These are phyloP conservation scores for Boechera retrofracta DNA, from an alignment of 345 rosid species.

Conservation along the genomic window DNA sequence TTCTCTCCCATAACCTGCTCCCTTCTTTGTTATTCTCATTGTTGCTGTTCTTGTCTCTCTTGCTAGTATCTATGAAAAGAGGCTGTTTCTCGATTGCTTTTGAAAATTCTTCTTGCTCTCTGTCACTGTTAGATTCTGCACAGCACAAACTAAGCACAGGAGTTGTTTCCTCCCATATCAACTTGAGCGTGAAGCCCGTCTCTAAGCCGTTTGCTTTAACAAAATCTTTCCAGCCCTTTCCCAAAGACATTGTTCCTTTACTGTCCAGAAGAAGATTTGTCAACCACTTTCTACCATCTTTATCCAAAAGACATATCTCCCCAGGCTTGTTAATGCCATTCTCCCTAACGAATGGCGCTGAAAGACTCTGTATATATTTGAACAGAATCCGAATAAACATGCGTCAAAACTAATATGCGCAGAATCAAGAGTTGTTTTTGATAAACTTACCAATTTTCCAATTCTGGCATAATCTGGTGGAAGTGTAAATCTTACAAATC, in stretches of 20 bases:
- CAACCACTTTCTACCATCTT: constrained; percentile 14
- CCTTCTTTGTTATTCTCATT: constrained; percentile 8
- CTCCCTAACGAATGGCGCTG: neutral
- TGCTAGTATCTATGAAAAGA: neutral
- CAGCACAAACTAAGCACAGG: constrained; percentile 13
- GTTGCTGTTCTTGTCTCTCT: neutral
- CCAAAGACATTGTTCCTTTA: constrained; percentile 1
- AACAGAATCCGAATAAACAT: neutral
- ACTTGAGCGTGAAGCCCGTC: neutral
- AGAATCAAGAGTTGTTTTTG: neutral
- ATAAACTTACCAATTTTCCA: neutral
- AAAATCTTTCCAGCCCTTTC: constrained; percentile 14
- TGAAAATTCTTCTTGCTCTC: constrained; percentile 7
- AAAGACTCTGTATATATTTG: constrained; percentile 14
- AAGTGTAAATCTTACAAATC: neutral
- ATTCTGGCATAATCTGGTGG: constrained; percentile 8
- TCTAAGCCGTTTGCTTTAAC: neutral
- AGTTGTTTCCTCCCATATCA: constrained; percentile 25
- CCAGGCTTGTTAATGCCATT: constrained; percentile 25
- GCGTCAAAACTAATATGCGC: neutral
- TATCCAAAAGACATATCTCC: constrained; percentile 12
- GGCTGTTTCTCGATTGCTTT: constrained; percentile 1
- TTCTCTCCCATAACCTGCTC: neutral
- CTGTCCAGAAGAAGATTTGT: neutral
- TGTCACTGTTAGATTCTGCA: constrained; percentile 6